Conservation (phyloP, 2,329 filamentous ascomycete genomes). For the Hirsutella rhossiliensis region DNA sequence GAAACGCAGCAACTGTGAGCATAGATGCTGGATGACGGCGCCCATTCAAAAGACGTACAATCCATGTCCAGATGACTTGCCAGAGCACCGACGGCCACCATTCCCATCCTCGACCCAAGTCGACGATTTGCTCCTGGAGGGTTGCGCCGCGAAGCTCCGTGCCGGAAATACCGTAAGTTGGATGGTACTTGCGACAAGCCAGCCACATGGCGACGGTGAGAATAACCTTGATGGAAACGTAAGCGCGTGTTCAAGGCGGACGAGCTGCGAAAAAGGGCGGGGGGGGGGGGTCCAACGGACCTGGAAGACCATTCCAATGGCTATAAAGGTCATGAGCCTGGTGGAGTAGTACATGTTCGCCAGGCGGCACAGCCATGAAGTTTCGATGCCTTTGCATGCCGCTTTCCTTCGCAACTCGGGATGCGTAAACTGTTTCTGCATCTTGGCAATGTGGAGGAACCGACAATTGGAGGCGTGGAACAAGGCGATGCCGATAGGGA, state of each 20-base stretch:
- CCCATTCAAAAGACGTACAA: conserved; percentile 14
- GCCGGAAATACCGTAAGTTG: conserved; percentile 31
- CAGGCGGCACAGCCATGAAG: conserved; percentile 20
- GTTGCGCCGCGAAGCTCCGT: conserved; percentile 18
- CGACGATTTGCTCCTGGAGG: conserved; percentile 27
- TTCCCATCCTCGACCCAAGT: conserved; percentile 39
- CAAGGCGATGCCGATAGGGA: conserved; percentile 44
- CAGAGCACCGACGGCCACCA: conserved; percentile 46
- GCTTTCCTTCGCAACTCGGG: conserved; percentile 5
- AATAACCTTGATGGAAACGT: conserved; percentile 26
- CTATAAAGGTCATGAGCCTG: conserved; percentile 31
- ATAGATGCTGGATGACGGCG: not conserved
- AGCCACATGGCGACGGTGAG: conserved; percentile 42
- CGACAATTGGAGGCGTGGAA: conserved; percentile 45
- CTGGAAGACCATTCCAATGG: conserved; percentile 34
- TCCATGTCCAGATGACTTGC: conserved; percentile 43
- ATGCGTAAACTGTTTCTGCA: conserved; percentile 30
- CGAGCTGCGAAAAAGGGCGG: too few species aligned
- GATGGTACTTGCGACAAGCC: conserved; percentile 45
- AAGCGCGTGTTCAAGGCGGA: not conserved
- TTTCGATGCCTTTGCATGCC: conserved; percentile 14
- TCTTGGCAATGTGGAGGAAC: conserved; percentile 35
- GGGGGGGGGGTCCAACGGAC: conserved; percentile 24
- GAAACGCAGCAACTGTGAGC: too few species aligned
- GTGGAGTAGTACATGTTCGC: conserved; percentile 23